Evolutionary conservation across 2,329 filamentous ascomycete species (phyloP), one percentile per base, ranked within the genome.

Genomic region (Bipolaris cookei): DNA sequence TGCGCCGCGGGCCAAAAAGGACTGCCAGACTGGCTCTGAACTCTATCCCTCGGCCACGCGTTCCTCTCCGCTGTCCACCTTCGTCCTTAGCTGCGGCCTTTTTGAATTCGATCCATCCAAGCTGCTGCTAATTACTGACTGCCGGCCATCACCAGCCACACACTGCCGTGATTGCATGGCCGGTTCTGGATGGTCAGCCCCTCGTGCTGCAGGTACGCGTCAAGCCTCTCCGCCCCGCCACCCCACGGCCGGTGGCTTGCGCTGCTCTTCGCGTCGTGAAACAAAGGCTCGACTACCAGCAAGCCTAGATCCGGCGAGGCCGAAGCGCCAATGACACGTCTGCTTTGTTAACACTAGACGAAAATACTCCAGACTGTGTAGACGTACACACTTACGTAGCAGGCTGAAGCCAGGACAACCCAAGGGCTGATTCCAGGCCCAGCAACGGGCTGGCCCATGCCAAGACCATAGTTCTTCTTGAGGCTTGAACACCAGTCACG

Each of bases 121-220:
- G 28, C 10, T 30, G 28, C 28, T 30, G 28, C 28, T 30, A 30
- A 30, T 30, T 10, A 10, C 28, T 13, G 28, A 30, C 28, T 30
- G 10, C 28, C 28, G 10, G 10, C 28, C 28, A 30, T 30, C 28
- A 11, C 28, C 28, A 30, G 28, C 28, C 28, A 30, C 28, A 30
- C 28, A 30, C 3, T 11, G 28, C 10, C 28, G 10, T 30, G 28
- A 7, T 11, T 16, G 10, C 14, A 18, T 2, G 7, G 8, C 13
- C 8, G 14, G n/a, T 18, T 44, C 25, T 44, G 23, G 11, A 18
- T 18, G n/a, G 42, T n/a, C 25, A 30, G 23, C 25, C 13, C 10
- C 21, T 23, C 13, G n/a, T 65, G 66, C 58, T 71, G 72, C 71
- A 75, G 71, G 72, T 72, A 74, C 72, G 67, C 67, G 67, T 58